Conservation (phyloP, 164 flowering plant genomes). For the Nelumbo lutea region DNA sequence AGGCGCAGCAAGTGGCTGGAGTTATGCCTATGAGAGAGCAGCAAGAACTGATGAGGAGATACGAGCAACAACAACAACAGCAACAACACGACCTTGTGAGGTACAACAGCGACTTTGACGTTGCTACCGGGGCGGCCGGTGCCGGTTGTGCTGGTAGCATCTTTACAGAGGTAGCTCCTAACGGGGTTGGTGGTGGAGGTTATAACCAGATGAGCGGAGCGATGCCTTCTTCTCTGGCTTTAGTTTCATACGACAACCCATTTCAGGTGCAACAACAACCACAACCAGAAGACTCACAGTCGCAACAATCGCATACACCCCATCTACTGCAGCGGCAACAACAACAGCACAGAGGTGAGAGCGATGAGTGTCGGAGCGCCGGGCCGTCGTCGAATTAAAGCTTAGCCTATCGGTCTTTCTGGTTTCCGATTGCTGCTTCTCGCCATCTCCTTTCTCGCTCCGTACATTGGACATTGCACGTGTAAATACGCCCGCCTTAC, state of each 20-base stretch:
- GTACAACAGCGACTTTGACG: slow-evolving; percentile 11
- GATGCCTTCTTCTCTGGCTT: neutral
- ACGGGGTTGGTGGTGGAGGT: neutral
- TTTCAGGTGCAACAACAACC: slow-evolving; percentile 3
- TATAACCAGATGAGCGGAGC: slow-evolving; percentile 11
- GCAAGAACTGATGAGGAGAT: slow-evolving; percentile 18
- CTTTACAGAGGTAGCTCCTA: too few species aligned
- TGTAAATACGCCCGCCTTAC: slow-evolving; percentile 8
- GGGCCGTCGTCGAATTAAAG: slow-evolving; percentile 17
- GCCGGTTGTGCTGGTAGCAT: too few species aligned
- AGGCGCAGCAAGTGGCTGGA: slow-evolving; percentile 10
- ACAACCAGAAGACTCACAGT: neutral
- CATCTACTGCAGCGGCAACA: neutral
- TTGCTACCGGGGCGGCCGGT: neutral
- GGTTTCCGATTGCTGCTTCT: neutral
- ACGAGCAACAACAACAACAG: slow-evolving; percentile 13
- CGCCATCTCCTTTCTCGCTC: neutral
- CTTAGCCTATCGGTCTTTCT: neutral
- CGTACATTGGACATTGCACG: slow-evolving; percentile 1
- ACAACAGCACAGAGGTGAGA: slow-evolving; percentile 6
- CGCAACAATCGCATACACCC: neutral
- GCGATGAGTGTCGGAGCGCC: slow-evolving; percentile 10
- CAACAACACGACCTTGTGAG: slow-evolving; percentile 13
- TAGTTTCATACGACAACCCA: slow-evolving; percentile 3
- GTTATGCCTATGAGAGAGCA: slow-evolving; percentile 12